A percentile compares a stretch with the other conserved stretches of the same genome.
Conservation (phyloP, 495 filamentous ascomycete species). For the Elasticomyces elasticus region DNA sequence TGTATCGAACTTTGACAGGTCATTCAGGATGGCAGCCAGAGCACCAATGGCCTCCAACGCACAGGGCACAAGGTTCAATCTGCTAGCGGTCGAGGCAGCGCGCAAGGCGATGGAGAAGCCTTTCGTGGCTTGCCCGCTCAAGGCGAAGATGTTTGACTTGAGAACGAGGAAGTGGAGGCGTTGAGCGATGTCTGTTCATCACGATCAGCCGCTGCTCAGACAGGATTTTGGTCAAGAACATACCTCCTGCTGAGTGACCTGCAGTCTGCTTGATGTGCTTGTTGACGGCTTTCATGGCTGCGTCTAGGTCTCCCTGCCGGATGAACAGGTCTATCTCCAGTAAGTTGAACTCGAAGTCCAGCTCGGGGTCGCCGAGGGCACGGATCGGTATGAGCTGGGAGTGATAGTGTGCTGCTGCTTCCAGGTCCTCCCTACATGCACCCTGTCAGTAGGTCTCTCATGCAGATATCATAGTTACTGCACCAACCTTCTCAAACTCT, state of each 20-base stretch:
- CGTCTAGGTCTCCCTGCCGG: constrained; percentile 50
- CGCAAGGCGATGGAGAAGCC: constrained; percentile 76
- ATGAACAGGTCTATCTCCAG: constrained; percentile 62
- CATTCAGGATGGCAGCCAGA: constrained; percentile 58
- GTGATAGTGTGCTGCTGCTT: constrained; percentile 14
- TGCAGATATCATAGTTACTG: background rate
- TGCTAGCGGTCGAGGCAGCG: constrained; percentile 66
- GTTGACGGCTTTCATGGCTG: constrained; percentile 61
- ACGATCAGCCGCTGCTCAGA: background rate
- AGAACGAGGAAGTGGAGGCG: constrained; percentile 64
- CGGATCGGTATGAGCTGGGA: constrained; percentile 12
- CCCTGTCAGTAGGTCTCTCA: constrained; percentile 12
- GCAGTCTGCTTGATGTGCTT: constrained; percentile 52
- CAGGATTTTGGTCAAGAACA: background rate
- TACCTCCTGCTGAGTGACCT: constrained; percentile 26
- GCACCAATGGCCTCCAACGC: constrained; percentile 70
- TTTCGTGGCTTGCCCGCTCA: constrained; percentile 60
- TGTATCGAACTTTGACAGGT: constrained; percentile 64
- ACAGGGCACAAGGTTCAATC: constrained; percentile 57
- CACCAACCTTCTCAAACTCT: constrained; percentile 53
- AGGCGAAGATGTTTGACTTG: constrained; percentile 66
- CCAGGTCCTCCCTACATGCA: constrained; percentile 26
- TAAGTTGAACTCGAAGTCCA: constrained; percentile 58
- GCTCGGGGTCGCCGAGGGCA: constrained; percentile 48
- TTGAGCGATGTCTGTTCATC: constrained; percentile 55